Evolutionary conservation across 352 stramenopile genomes (phyloP).

Genomic region (Phytophthora macrochlamydospora): DNA sequence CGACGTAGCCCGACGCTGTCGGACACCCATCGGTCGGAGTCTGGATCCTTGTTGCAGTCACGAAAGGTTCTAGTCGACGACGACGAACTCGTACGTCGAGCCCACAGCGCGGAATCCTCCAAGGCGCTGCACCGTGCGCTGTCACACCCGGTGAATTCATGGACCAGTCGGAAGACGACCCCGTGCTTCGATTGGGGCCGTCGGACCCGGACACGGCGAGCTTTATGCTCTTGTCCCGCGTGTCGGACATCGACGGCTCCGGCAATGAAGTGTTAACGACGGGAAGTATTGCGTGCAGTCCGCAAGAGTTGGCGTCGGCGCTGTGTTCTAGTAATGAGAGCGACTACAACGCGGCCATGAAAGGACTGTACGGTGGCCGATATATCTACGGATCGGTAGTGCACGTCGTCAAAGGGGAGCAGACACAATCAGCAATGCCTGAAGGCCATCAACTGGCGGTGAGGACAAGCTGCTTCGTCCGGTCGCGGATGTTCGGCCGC

Average conservation of each 20-base stretch:
- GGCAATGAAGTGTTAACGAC: constrained; percentile 33
- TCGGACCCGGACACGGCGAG: not conserved
- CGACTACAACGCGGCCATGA: constrained; percentile 46
- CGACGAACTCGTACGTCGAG: constrained; percentile 32
- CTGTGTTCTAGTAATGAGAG: constrained; percentile 30
- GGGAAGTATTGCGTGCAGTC: constrained; percentile 35
- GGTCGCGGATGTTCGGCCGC: constrained; percentile 34
- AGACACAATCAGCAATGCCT: constrained; percentile 8
- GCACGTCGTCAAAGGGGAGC: constrained; percentile 21
- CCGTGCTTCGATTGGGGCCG: constrained; percentile 22
- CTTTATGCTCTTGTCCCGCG: constrained; percentile 27
- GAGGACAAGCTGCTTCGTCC: constrained; percentile 47
- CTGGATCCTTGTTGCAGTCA: constrained; percentile 5
- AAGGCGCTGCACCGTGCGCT: constrained; percentile 29
- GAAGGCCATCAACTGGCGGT: constrained; percentile 39
- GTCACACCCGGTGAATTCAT: constrained; percentile 19
- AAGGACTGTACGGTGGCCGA: constrained; percentile 35
- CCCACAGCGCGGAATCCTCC: constrained; percentile 9
- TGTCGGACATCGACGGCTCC: not conserved
- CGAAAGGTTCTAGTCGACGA: constrained; percentile 32
- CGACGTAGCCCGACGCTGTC: constrained; percentile 6
- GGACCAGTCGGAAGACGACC: constrained; percentile 17
- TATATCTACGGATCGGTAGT: constrained; percentile 62
- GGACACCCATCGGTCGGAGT: constrained; percentile 19
- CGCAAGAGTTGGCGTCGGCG: constrained; percentile 31